Evolutionary conservation across 345 rosid genomes (phyloP).

Genomic region (Eutrema japonicum): DNA sequence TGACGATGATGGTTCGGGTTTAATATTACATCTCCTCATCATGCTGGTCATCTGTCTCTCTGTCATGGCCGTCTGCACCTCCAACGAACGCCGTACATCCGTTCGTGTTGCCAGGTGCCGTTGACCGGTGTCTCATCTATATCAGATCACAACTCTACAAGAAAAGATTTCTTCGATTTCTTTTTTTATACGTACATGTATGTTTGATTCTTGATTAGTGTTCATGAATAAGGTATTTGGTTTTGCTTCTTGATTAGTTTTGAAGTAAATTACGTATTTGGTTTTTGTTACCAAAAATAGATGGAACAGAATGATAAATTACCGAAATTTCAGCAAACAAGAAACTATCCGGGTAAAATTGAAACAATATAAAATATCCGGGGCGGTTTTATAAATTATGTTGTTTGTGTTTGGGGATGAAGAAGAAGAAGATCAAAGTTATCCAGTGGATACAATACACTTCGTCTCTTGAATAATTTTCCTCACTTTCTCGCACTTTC

Average conservation of each 20-base stretch:
- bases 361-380: neutral
- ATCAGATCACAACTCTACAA: constrained; percentile 20
- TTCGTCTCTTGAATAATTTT: constrained; percentile 8
- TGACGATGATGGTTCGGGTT: constrained; percentile 32
- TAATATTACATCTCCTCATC: constrained; percentile 38
- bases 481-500: constrained; percentile 35
- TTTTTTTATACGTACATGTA: constrained; percentile 22
- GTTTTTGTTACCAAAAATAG: neutral
- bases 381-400: neutral
- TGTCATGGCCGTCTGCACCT: constrained; percentile 47
- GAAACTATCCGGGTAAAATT: neutral
- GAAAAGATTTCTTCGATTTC: constrained; percentile 7
- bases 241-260: constrained; percentile 15
- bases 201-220: constrained; percentile 27
- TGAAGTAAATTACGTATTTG: neutral
- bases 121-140: neutral
- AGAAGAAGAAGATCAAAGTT: constrained; percentile 34
- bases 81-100: constrained; percentile 40
- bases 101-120: constrained; percentile 42
- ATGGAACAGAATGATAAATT: constrained; percentile 19
- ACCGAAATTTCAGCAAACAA: neutral
- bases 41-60: constrained; percentile 48
- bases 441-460: constrained; percentile 14
- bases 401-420: constrained; percentile 29
- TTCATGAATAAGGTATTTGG: constrained; percentile 7